Percentiles rank a stretch among this genome's conserved stretches.
phyloP scores from a whole-genome alignment of 306 rosid genomes.

The Trichosanthes truncata region DNA sequence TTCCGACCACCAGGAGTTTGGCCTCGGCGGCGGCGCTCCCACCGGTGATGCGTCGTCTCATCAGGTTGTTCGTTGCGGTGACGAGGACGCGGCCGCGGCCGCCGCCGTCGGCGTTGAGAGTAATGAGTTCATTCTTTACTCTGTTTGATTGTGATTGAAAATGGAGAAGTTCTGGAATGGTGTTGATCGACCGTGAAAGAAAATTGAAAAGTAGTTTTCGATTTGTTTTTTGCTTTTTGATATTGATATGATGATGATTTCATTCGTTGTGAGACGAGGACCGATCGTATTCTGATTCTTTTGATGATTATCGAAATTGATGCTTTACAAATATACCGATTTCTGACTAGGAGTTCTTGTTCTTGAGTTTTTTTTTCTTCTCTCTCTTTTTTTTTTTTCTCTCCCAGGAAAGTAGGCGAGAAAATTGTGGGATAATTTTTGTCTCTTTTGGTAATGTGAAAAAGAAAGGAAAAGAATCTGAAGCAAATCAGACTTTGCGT shows the following conservation, averaged over 20 bases:
- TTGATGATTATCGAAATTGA: not conserved
- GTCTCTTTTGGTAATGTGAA: not conserved
- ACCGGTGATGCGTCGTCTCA: conserved; percentile 3
- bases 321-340: not conserved
- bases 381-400: not conserved
- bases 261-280: not conserved
- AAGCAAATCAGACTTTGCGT: not conserved
- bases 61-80: conserved; percentile 18
- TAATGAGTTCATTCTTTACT: conserved; percentile 43
- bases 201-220: not conserved
- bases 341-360: not conserved
- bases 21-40: not conserved
- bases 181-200: not conserved
- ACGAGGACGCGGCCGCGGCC: conserved; percentile 2
- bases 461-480: not conserved
- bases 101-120: not conserved
- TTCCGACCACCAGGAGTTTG: not conserved
- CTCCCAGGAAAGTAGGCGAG: not conserved
- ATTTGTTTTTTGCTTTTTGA: not conserved
- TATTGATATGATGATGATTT: not conserved
- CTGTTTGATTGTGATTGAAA: conserved; percentile 24
- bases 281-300: not conserved
- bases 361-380: not conserved
- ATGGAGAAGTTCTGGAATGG: not conserved
- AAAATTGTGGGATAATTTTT: not conserved